Evolutionary conservation across 305 asterid genomes (phyloP).

Genomic region (Ilex paraguariensis): DNA sequence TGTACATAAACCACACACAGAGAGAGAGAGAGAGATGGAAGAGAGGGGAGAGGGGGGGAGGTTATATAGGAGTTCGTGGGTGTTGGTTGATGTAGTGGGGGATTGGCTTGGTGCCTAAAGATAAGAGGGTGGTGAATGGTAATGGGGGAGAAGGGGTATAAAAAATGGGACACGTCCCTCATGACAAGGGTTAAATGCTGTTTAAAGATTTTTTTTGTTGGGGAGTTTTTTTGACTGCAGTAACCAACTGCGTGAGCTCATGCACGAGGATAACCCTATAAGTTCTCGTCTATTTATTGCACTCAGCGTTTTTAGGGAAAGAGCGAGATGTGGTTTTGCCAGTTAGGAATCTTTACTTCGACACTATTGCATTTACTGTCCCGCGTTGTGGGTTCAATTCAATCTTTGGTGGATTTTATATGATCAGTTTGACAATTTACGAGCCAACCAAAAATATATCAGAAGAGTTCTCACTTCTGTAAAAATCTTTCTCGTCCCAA

Average conservation of each 20-base stretch:
- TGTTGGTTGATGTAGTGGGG: slow-evolving; percentile 16
- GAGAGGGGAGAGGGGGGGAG: background rate
- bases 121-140: slow-evolving; percentile 7
- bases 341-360: background rate
- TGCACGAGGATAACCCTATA: slow-evolving; percentile 60
- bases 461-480: no score
- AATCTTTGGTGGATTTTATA: no score
- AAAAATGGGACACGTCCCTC: slow-evolving; percentile 57
- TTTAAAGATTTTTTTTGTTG: slow-evolving; percentile 13
- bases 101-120: slow-evolving; percentile 7
- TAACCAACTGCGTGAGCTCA: slow-evolving; percentile 57
- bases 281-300: slow-evolving; percentile 17
- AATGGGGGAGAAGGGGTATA: slow-evolving; percentile 30
- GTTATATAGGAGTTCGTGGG: slow-evolving; percentile 10
- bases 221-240: slow-evolving; percentile 39
- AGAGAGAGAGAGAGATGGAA: background rate
- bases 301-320: background rate
- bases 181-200: slow-evolving; percentile 70
- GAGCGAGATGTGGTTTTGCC: background rate
- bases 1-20: background rate
- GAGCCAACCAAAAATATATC: no score
- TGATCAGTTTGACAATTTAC: no score
- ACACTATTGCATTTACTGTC: no score
- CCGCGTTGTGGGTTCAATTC: no score
- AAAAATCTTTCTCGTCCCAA: no score